Base-by-base conservation (phyloP, 1,139 yeast genomes). In the Debaryomyces subglobosus region DNA sequence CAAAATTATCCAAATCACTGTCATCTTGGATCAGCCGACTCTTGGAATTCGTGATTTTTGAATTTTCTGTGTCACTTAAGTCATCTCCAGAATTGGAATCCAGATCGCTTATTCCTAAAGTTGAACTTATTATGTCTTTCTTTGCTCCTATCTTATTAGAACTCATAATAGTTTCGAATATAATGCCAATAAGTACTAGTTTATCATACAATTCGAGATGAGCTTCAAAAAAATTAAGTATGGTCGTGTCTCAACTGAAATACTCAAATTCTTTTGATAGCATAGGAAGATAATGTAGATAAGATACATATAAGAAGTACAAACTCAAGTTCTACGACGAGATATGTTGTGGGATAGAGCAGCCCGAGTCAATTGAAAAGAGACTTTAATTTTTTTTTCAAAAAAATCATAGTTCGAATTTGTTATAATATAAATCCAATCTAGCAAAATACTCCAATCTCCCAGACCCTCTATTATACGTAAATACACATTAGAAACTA, bases 1-100 rank as follows among this genome's bases (percentile, higher is more conserved):
- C 18, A 32, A 46, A 45, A 32, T 50, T 49, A 30, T 62, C 62
- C 18, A 34, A 23, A 16, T 47, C 49, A 18, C 44, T 42, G 2
- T 41, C 44, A 15, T 41, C 46, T 16, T 41, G 44, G 29, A 27
- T 29, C 36, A 30, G 4, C 18, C 27, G 35, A 30, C 25, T 32
- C 12, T 58, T 63, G 0, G 62, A 57, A 33, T 37, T 37, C 12
- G 25, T 18, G 24, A 23, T 42, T 18, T 32, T 16, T 20, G 32
- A 42, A 13, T 24, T 32, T 20, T 35, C 45, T 10, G 39, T 37
- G 12, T n/a, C 15, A 24, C 32, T 33, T 8, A 29, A 27, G 18
- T 36, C 42, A 20, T 30, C 25, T 34, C 24, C 45, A n/a, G 33
- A 30, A 20, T n/a, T 23, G 16, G 13, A n/a, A 21, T 20, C 15